Conservation (phyloP, 176 grass and related monocot genomes). For the Puccinellia tenuiflora region DNA sequence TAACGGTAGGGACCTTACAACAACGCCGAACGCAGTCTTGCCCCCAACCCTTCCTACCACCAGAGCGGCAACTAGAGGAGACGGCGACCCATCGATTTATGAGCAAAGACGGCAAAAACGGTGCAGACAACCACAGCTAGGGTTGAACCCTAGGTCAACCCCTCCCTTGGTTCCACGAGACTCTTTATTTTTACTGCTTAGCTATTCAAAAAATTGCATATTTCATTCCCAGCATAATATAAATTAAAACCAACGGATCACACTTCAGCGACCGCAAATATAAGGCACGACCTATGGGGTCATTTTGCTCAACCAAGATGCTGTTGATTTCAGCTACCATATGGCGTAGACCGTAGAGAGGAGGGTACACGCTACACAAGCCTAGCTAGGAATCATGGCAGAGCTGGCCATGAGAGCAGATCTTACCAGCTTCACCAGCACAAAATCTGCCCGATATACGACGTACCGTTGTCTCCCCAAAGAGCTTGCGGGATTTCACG, state of each 20-base stretch:
- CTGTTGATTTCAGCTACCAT: neutral
- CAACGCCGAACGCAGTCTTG: no score
- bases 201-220: neutral
- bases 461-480: neutral
- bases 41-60: no score
- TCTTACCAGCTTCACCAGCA: neutral
- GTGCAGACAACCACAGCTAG: no score
- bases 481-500: neutral
- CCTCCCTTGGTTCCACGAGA: no score
- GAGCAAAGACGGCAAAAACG: no score
- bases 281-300: neutral
- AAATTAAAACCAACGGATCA: neutral
- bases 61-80: no score
- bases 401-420: neutral
- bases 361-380: neutral
- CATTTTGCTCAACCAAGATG: neutral
- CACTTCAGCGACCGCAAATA: neutral
- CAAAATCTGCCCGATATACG: neutral
- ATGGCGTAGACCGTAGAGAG: neutral
- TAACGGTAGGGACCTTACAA: no score
- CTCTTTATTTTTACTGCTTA: neutral
- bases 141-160: no score
- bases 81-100: no score
- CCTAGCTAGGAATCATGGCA: neutral
- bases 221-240: neutral